A percentile compares a stretch with the other conserved stretches of the same genome.
phyloP scores from a whole-genome alignment of 2,329 filamentous ascomycete species.

The Truncatella angustata region DNA sequence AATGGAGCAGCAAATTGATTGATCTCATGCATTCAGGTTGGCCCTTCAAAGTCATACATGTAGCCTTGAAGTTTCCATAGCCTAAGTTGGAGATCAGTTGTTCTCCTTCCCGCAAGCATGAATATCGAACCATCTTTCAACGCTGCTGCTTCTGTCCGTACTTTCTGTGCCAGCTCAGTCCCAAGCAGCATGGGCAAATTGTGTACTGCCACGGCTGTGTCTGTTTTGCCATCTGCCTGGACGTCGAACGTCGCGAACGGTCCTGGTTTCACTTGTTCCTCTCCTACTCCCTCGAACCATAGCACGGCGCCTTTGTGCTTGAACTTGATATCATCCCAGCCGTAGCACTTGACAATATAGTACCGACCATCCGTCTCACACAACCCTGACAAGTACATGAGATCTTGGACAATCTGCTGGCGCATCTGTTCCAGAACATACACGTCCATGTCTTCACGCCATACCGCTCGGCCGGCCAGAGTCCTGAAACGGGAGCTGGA shows the following conservation, averaged over 20 bases:
- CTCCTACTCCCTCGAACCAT: constrained; percentile 31
- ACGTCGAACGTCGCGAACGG: constrained; percentile 47
- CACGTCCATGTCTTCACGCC: constrained; percentile 55
- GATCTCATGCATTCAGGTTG: background rate
- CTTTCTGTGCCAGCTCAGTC: constrained; percentile 35
- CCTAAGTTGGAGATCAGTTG: constrained; percentile 43
- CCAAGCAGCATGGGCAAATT: constrained; percentile 53
- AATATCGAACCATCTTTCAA: constrained; percentile 39
- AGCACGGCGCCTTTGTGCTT: constrained; percentile 44
- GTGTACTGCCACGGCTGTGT: constrained; percentile 47
- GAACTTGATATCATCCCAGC: constrained; percentile 42
- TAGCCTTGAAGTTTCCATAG: constrained; percentile 62
- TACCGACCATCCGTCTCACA: constrained; percentile 25
- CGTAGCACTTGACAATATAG: constrained; percentile 41
- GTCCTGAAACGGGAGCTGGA: constrained; percentile 14
- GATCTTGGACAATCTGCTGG: constrained; percentile 40
- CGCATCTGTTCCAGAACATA: constrained; percentile 52
- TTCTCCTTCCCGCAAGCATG: constrained; percentile 41
- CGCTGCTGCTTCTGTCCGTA: constrained; percentile 33
- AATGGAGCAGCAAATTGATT: too few relatives aligned
- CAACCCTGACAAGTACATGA: constrained; percentile 38
- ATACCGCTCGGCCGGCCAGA: constrained; percentile 29
- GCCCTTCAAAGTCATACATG: constrained; percentile 22
- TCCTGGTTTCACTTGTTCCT: constrained; percentile 18
- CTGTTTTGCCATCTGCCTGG: constrained; percentile 26